A percentile compares a stretch with the other conserved stretches of the same genome.
phyloP scores from a whole-genome alignment of 169 alveolate species.

The Eimeria falciformis region DNA sequence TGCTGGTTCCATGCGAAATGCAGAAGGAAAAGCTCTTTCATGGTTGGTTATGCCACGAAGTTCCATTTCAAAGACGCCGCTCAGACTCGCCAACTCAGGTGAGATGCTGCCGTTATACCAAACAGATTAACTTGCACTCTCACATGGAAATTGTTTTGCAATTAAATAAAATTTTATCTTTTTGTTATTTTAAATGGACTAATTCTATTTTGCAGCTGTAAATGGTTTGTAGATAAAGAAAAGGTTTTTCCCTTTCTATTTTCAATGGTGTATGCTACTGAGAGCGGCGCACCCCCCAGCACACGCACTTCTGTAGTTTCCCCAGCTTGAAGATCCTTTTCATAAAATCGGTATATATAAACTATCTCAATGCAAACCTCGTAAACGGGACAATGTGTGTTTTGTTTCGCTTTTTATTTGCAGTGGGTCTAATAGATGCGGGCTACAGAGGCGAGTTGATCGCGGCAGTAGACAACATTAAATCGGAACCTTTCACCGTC shows the following conservation, averaged over 20 bases:
- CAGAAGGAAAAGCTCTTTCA: constrained; percentile 61
- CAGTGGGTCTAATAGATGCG: constrained; percentile 93
- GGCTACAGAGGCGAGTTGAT: constrained; percentile 93
- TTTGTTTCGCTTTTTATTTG: not conserved
- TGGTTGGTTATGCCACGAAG: constrained; percentile 92
- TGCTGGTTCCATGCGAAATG: constrained; percentile 84
- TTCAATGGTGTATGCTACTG: too few species aligned
- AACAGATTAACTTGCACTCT: too few species aligned
- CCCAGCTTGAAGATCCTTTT: not conserved
- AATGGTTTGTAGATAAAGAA: too few species aligned
- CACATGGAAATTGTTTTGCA: too few species aligned
- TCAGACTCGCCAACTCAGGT: constrained; percentile 91
- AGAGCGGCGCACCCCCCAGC: too few species aligned
- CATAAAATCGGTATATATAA: not conserved
- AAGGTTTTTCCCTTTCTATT: too few species aligned
- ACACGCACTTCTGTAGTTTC: not conserved
- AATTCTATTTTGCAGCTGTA: too few species aligned
- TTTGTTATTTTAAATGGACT: too few species aligned
- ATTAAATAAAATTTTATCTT: too few species aligned
- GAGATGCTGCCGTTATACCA: not conserved
- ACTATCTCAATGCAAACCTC: too few species aligned
- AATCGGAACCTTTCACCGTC: constrained; percentile 87
- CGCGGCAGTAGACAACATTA: constrained; percentile 92
- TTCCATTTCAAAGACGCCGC: constrained; percentile 93
- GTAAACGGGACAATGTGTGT: not conserved